Evolutionary conservation across 257 asterid species (phyloP), one percentile per base, ranked within the genome.

Genomic region (Handroanthus guayacan): DNA sequence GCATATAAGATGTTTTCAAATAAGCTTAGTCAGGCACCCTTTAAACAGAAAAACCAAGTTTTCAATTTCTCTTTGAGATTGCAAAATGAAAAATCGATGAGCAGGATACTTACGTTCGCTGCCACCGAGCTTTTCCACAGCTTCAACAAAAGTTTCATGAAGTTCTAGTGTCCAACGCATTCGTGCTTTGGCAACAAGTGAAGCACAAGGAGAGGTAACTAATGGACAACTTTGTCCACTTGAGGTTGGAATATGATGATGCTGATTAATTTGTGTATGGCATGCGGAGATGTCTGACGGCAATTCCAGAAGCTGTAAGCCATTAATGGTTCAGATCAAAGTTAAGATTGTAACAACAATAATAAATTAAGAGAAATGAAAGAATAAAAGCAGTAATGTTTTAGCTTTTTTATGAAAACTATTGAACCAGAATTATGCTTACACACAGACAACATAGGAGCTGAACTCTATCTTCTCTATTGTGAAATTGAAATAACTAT

Each of bases 151-250:
- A 58, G 81, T 80, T 75, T 93, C 97, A 67, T 93, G 98, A 84
- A 91, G 97, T 76, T 93, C 98, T 2, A 96, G 97, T 18, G 97
- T 93, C 98, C 98, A 93, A 67, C 97, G 97, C 98, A 93, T 93
- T 12, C 98, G 89, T 67, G 96, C 82, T 85, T 89, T 93, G 36
- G 86, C 50, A 67, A 67, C 67, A 1, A 87, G 81, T 62, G 92
- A 76, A 62, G 90, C 39, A 75, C 93, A 79, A 2, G 89, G 84
- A 75, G 93, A 86, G 79, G 83, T 75, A 37, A 81, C 84, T 52
- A 72, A 69, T 25, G 84, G 76, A 58, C 71, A 78, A 65, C 69
- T 69, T 81, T 89, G 83, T 61, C 60, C 82, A 13, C 78, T 71
- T 41, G 79, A 76, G 43, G 64, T 62, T 25, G 68, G 65, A 68